Evolutionary conservation across 176 grass and related monocot genomes (phyloP).

Genomic region (Phoenix roebelenii): DNA sequence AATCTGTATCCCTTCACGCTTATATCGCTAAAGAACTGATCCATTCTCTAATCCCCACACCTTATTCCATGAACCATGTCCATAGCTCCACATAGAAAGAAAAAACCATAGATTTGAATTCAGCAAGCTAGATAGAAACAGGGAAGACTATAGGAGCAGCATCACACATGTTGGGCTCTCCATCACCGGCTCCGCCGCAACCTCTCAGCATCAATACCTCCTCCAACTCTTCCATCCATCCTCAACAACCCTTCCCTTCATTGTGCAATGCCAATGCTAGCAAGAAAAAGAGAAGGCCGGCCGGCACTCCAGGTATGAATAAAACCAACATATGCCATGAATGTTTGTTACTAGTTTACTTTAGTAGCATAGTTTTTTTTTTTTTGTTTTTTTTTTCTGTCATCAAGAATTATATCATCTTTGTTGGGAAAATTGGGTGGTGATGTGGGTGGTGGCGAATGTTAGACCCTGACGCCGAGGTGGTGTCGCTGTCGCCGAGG

Average conservation of each 20-base stretch:
- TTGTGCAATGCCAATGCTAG: constrained; percentile 15
- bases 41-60: background rate
- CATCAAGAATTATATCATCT: too few species aligned
- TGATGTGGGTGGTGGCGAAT: background rate
- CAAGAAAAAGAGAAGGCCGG: constrained; percentile 79
- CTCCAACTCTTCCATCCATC: background rate
- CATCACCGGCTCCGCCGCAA: constrained; percentile 13
- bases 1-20: constrained; percentile 15
- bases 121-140: too few species aligned
- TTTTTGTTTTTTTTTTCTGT: too few species aligned
- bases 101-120: too few species aligned
- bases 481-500: constrained; percentile 78
- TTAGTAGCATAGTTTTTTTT: too few species aligned
- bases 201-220: constrained; percentile 1
- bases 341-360: too few species aligned
- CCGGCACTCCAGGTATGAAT: constrained; percentile 66
- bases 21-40: background rate
- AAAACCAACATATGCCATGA: too few species aligned
- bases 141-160: too few species aligned
- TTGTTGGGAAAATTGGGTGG: too few species aligned
- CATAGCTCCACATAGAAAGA: too few species aligned
- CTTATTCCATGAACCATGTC: too few species aligned
- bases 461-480: constrained; percentile 87
- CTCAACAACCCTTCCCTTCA: constrained; percentile 35
- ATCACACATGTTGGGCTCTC: constrained; percentile 39